Evolutionary conservation across 2,329 filamentous ascomycete species (phyloP).

Genomic region (Talaromyces sp.): DNA sequence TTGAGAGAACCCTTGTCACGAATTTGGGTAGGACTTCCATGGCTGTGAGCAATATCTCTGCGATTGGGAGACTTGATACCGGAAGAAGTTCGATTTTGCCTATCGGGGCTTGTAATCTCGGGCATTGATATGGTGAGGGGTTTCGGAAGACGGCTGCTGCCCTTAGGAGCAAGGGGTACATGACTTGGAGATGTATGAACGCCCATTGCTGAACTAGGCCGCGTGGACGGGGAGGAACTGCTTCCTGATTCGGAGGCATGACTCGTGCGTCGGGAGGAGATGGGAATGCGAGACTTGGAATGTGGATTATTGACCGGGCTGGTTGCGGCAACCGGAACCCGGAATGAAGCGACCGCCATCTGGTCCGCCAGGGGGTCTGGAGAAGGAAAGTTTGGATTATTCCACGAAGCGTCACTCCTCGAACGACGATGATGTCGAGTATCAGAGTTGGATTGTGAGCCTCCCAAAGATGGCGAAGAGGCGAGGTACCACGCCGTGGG

Average conservation of each 20-base stretch:
- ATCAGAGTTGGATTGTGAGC: conserved; percentile 8
- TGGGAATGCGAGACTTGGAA: conserved; percentile 43
- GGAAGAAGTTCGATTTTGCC: conserved; percentile 24
- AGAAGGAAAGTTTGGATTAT: conserved; percentile 21
- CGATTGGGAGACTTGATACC: conserved; percentile 31
- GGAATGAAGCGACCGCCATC: conserved; percentile 30
- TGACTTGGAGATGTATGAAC: conserved; percentile 24
- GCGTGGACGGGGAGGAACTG: conserved; percentile 30
- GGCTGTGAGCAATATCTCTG: conserved; percentile 28
- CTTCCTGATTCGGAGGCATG: conserved; percentile 37
- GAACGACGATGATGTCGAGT: conserved; percentile 33
- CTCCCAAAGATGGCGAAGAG: conserved; percentile 40
- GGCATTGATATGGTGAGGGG: conserved; percentile 15
- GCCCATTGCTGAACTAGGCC: conserved; percentile 28
- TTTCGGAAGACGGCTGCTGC: conserved; percentile 38
- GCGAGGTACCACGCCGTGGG: conserved; percentile 63
- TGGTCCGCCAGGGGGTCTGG: conserved; percentile 26
- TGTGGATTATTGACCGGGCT: conserved; percentile 26
- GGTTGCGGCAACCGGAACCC: conserved; percentile 23
- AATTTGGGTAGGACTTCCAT: conserved; percentile 30
- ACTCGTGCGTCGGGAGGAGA: conserved; percentile 37
- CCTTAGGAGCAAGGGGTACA: conserved; percentile 34
- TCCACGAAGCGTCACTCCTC: conserved; percentile 56
- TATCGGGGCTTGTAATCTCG: conserved; percentile 20
- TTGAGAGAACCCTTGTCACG: conserved; percentile 60